Percentiles rank a stretch among this genome's conserved stretches.
Evolutionary conservation across 805 yeast species (phyloP).

Genomic region (Myxozyma melibiosi): DNA sequence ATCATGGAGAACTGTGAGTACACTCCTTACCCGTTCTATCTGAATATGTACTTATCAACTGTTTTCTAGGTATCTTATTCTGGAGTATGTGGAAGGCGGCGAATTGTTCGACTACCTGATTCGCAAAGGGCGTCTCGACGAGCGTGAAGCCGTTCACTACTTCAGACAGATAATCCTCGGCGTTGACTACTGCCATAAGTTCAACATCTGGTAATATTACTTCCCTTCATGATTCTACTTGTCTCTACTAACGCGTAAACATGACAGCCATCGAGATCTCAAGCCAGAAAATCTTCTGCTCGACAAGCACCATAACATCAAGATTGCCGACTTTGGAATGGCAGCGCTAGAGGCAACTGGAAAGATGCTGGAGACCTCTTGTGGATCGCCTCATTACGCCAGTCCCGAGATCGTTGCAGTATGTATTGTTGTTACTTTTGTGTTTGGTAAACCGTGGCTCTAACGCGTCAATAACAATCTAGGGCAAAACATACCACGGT

Average conservation of each 20-base stretch:
- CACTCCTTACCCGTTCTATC: neutral
- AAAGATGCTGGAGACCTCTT: slow-evolving; percentile 84
- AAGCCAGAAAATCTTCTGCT: slow-evolving; percentile 72
- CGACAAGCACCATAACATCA: slow-evolving; percentile 83
- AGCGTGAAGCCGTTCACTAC: slow-evolving; percentile 85
- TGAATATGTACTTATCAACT: neutral
- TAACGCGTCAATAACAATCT: too few species aligned
- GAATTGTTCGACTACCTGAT: slow-evolving; percentile 91
- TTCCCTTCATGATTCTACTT: neutral
- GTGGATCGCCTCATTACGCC: slow-evolving; percentile 99
- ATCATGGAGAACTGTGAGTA: slow-evolving; percentile 70
- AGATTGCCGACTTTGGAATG: slow-evolving; percentile 99
- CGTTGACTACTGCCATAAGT: slow-evolving; percentile 79
- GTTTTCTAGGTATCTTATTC: slow-evolving; percentile 60
- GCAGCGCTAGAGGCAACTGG: slow-evolving; percentile 91
- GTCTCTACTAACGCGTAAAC: neutral
- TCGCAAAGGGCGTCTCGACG: slow-evolving; percentile 84
- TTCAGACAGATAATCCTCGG: slow-evolving; percentile 86
- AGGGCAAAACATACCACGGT: slow-evolving; percentile 90
- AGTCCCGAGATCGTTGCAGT: slow-evolving; percentile 92
- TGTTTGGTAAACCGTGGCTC: neutral
- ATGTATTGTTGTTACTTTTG: neutral
- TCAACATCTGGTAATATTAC: slow-evolving; percentile 61
- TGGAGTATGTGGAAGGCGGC: slow-evolving; percentile 97
- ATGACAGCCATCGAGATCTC: slow-evolving; percentile 67